A percentile compares a stretch with the other conserved stretches of the same genome.
Conservation (phyloP, 257 asterid genomes). For the Solanum pinnatisectum region DNA sequence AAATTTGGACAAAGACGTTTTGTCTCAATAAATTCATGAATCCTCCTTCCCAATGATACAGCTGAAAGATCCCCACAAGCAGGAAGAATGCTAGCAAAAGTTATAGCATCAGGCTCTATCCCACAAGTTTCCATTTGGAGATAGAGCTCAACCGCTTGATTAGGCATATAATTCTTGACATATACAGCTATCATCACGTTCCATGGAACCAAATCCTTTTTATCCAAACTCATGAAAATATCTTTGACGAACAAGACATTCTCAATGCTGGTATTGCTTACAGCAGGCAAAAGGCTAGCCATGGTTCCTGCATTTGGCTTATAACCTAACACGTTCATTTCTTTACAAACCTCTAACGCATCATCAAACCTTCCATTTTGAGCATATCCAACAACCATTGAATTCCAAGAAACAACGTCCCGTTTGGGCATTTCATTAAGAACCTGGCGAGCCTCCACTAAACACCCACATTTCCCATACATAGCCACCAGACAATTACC, state of each 20-base stretch:
- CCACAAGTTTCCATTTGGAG: slow-evolving; percentile 46
- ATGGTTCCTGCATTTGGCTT: slow-evolving; percentile 70
- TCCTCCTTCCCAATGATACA: slow-evolving; percentile 41
- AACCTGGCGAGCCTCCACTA: slow-evolving; percentile 50
- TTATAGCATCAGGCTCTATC: slow-evolving; percentile 49
- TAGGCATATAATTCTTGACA: slow-evolving; percentile 57
- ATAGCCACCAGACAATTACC: slow-evolving; percentile 75
- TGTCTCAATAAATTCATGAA: slow-evolving; percentile 42
- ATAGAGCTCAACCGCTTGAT: slow-evolving; percentile 56
- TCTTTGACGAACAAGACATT: slow-evolving; percentile 50
- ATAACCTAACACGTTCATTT: slow-evolving; percentile 45
- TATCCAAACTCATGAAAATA: slow-evolving; percentile 48
- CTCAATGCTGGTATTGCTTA: slow-evolving; percentile 47
- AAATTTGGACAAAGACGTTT: slow-evolving; percentile 52
- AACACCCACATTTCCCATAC: slow-evolving; percentile 80
- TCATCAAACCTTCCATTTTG: slow-evolving; percentile 60
- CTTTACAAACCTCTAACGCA: slow-evolving; percentile 61
- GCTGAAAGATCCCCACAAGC: slow-evolving; percentile 91
- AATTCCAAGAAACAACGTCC: slow-evolving; percentile 86
- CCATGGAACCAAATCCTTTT: slow-evolving; percentile 59
- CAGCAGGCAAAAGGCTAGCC: slow-evolving; percentile 91
- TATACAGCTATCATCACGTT: slow-evolving; percentile 79
- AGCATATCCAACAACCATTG: slow-evolving; percentile 67
- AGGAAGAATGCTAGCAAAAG: slow-evolving; percentile 78
- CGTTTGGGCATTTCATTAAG: slow-evolving; percentile 47